Conservation (phyloP, 345 rosid genomes). For the Corymbia maculata region DNA sequence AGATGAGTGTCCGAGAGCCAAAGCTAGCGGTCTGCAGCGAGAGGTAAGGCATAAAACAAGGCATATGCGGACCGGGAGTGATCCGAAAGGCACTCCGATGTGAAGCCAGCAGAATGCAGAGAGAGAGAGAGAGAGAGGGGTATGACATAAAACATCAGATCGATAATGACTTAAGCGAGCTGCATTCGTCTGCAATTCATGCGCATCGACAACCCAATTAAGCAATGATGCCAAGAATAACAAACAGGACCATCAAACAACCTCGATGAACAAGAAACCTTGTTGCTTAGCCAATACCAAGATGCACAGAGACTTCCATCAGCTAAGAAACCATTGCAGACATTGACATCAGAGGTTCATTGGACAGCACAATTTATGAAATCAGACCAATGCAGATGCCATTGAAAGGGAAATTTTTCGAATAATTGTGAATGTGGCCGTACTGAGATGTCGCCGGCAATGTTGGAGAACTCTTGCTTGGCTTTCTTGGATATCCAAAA, state of each 20-base stretch:
- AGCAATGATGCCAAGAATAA: not conserved
- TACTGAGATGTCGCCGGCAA: slow-evolving; percentile 19
- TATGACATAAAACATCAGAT: not conserved
- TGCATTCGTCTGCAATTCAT: not conserved
- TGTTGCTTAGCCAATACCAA: not conserved
- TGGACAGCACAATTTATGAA: not conserved
- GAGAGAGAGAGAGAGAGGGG: not conserved
- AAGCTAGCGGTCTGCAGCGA: not conserved
- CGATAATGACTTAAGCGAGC: not conserved
- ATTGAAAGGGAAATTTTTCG: too few relatives aligned
- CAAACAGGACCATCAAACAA: not conserved
- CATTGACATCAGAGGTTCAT: not conserved
- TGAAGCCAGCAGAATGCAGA: not conserved
- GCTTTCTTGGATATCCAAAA: slow-evolving; percentile 26
- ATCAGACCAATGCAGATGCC: not conserved
- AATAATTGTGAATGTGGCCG: not conserved
- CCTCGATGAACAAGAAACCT: not conserved
- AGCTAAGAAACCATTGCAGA: not conserved
- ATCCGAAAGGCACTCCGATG: not conserved
- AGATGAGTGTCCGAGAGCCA: not conserved
- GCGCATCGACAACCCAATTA: not conserved
- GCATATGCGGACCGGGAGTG: not conserved
- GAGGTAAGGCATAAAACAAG: not conserved
- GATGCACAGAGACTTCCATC: not conserved
- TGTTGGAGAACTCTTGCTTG: slow-evolving; percentile 18